These are phyloP conservation scores for Penicillium verrucosum DNA, from an alignment of 2,329 filamentous ascomycete species.

Conservation along the genomic window DNA sequence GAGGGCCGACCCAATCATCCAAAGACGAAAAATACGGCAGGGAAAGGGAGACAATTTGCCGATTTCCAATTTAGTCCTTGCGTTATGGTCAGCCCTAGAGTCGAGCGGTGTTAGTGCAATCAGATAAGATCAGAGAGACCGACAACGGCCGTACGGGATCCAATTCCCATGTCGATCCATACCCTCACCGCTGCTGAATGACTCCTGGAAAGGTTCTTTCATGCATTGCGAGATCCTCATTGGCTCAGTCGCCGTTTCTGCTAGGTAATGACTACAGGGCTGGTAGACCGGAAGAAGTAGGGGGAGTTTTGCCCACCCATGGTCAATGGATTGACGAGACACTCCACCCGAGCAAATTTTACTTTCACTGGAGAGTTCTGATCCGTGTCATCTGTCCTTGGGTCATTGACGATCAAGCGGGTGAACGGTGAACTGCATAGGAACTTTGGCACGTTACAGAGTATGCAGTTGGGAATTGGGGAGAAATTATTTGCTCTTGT, in stretches of 20 bases:
- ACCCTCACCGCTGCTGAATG: constrained; percentile 13
- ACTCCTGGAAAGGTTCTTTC: constrained; percentile 7
- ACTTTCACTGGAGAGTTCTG: constrained; percentile 1
- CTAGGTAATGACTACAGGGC: constrained; percentile 18
- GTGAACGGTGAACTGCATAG: background rate
- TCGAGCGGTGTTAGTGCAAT: constrained; percentile 19
- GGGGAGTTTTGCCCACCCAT: constrained; percentile 12
- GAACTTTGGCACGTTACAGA: background rate
- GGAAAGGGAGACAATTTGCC: background rate
- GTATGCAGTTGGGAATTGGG: background rate
- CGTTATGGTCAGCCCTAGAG: constrained; percentile 9
- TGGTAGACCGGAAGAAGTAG: constrained; percentile 7
- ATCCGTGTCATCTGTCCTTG: background rate
- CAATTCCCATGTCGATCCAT: constrained; percentile 18
- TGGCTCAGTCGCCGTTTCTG: constrained; percentile 18
- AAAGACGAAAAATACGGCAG: background rate
- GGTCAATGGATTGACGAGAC: constrained; percentile 14
- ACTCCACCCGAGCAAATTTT: constrained; percentile 7
- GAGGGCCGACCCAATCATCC: constrained; percentile 1
- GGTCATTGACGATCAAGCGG: constrained; percentile 5
- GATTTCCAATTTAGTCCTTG: constrained; percentile 7
- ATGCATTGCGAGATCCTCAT: constrained; percentile 5
- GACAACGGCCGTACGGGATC: constrained; percentile 12
- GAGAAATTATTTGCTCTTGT: background rate
- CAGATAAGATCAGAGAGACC: constrained; percentile 24